Base-by-base conservation (phyloP, 1,284 basidiomycete species). In the Trametes pubescens region DNA sequence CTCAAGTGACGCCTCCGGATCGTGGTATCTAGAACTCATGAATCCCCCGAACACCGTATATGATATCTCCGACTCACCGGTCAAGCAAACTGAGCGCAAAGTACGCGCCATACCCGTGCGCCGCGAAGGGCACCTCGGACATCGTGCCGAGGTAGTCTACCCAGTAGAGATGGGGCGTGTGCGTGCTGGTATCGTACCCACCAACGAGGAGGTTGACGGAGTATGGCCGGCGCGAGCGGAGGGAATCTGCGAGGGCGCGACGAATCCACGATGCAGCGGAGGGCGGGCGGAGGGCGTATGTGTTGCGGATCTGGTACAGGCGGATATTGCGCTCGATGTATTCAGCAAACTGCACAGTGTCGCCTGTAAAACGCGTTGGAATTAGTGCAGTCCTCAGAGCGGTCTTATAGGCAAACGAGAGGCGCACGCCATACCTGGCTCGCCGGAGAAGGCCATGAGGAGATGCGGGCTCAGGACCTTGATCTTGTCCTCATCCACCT, bases 261-360 rank as follows among this genome's bases (percentile, higher is more conserved):
- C 97, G 92, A 72, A 98, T 94, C 96, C 96, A 99, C 18, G 95
- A 87, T 3, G 96, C 94, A 21, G 96, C 95, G 4, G 96, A 91
- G 38, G 91, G 85, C 4, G 97, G 97, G 48, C 94, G 90, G 46
- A 99, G 91, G 22, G 95, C 86, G 76, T 95, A 90, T 74, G 91
- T 86, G 81, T 96, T 93, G 80, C 97, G 91, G 75, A 99, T 99
- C 73, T 98, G 94, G 80, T 98, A 97, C 57, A 99, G 83, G 55
- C 96, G 90, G 72, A 99, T 88, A 81, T 99, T 99, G 68, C 96
- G 89, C 78, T 99, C 96, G 69, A 99, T 86, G 73, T 87, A 99
- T 79, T 99, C 97, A 6, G 97, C 93, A 75, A 99, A 99, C 76
- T 99, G 95, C 32, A 98, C 84, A 26, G 98, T 99, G 76, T 99